A percentile compares a stretch with the other conserved stretches of the same genome.
Evolutionary conservation across 2,329 filamentous ascomycete species (phyloP).

Genomic region (Aspergillus versicolor): DNA sequence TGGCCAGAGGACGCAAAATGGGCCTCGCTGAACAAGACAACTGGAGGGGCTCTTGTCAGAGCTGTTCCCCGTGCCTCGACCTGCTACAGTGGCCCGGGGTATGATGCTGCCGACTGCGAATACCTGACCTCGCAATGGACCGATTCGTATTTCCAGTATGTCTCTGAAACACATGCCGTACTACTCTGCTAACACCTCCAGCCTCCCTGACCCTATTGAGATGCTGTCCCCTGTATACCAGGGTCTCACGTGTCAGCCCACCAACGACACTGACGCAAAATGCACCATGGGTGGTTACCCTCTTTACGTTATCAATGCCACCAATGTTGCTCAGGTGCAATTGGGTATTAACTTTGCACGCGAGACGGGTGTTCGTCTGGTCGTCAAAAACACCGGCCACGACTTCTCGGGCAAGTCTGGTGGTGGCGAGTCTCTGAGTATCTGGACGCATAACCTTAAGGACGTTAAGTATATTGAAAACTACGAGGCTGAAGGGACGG

Average conservation of each 20-base stretch:
- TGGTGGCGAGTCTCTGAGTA: slow-evolving; percentile 47
- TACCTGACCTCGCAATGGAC: slow-evolving; percentile 23
- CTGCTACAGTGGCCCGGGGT: slow-evolving; percentile 27
- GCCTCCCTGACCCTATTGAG: slow-evolving; percentile 19
- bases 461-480: slow-evolving; percentile 40
- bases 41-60: slow-evolving; percentile 25
- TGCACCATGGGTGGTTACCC: slow-evolving; percentile 34
- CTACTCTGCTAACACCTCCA: background rate
- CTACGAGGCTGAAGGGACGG: slow-evolving; percentile 30
- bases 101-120: slow-evolving; percentile 22
- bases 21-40: slow-evolving; percentile 21
- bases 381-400: slow-evolving; percentile 49
- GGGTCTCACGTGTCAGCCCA: slow-evolving; percentile 27
- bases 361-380: slow-evolving; percentile 31
- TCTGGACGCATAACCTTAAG: slow-evolving; percentile 54
- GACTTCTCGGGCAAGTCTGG: slow-evolving; percentile 50
- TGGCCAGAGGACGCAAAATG: slow-evolving; percentile 27
- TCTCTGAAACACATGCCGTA: background rate
- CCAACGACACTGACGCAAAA: slow-evolving; percentile 19
- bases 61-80: slow-evolving; percentile 28
- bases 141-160: slow-evolving; percentile 27
- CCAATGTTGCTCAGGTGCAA: slow-evolving; percentile 33
- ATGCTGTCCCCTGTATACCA: slow-evolving; percentile 28
- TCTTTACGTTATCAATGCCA: slow-evolving; percentile 38
- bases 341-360: slow-evolving; percentile 31